Conservation (phyloP, 768 basidiomycete species). For the Mycena latifolia region DNA sequence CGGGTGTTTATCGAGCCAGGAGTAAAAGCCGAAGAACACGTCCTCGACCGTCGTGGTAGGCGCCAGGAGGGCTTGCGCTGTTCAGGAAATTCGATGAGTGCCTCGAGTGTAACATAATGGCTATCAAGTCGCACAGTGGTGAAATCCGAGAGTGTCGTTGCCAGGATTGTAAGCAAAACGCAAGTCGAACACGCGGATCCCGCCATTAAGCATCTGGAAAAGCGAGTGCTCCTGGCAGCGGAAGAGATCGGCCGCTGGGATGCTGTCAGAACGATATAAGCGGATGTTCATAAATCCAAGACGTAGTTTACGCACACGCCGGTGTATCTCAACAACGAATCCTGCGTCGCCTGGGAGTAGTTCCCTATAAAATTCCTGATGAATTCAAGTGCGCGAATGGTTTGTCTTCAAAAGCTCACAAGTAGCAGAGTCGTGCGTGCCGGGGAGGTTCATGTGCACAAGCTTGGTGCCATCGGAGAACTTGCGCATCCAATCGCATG, state of each 20-base stretch:
- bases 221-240: slow-evolving; percentile 29
- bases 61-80: slow-evolving; percentile 56
- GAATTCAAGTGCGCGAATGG: slow-evolving; percentile 42
- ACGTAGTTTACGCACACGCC: slow-evolving; percentile 24
- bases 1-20: slow-evolving; percentile 63
- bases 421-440: no score
- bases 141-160: slow-evolving; percentile 30
- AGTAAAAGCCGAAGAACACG: slow-evolving; percentile 63
- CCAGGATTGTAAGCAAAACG: slow-evolving; percentile 29
- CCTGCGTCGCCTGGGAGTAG: slow-evolving; percentile 38
- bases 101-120: background rate
- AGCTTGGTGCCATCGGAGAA: slow-evolving; percentile 38
- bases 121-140: slow-evolving; percentile 13
- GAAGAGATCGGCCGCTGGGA: slow-evolving; percentile 18
- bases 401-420: no score
- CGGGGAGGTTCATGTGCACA: slow-evolving; percentile 43
- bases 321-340: slow-evolving; percentile 35
- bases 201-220: slow-evolving; percentile 24
- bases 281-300: background rate
- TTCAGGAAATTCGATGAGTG: background rate
- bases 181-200: slow-evolving; percentile 31
- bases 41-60: slow-evolving; percentile 61
- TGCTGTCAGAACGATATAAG: background rate
- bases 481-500: slow-evolving; percentile 41
- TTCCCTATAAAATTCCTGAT: slow-evolving; percentile 36